phyloP scores from a whole-genome alignment of 768 basidiomycete species.

The Tulasnella sp. region DNA sequence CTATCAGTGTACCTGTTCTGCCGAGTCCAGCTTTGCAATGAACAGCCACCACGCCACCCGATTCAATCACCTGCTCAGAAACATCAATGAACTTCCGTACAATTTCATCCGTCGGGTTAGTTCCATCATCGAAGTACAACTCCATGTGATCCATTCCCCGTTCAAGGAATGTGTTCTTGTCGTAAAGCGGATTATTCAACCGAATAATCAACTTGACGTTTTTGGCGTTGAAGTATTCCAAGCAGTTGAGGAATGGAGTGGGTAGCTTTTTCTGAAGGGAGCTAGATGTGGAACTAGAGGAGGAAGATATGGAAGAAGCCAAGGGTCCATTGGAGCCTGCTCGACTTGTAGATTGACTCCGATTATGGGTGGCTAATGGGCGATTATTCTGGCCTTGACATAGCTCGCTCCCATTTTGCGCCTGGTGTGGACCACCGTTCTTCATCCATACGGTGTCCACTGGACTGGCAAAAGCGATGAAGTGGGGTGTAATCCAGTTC shows the following conservation, averaged over 20 bases:
- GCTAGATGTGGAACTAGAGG: conserved; percentile 25
- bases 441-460: conserved; percentile 73
- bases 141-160: conserved; percentile 81
- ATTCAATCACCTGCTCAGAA: conserved; percentile 62
- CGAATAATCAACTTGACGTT: conserved; percentile 85
- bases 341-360: background rate
- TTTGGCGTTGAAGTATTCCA: conserved; percentile 83
- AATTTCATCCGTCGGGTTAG: conserved; percentile 93
- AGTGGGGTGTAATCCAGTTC: conserved; percentile 88
- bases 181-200: conserved; percentile 86
- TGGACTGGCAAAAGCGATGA: conserved; percentile 90
- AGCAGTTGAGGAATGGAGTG: conserved; percentile 73
- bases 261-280: conserved; percentile 59
- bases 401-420: no score
- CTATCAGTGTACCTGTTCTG: conserved; percentile 90
- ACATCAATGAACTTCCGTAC: conserved; percentile 82
- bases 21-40: conserved; percentile 97
- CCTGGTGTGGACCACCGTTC: conserved; percentile 27
- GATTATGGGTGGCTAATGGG: no score
- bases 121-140: conserved; percentile 95
- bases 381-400: background rate
- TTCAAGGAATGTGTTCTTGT: conserved; percentile 64
- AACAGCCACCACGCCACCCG: conserved; percentile 72
- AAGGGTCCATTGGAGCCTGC: conserved; percentile 17
- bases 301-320: conserved; percentile 23